These are phyloP conservation scores for Aspergillus nanangensis DNA, from an alignment of 495 filamentous ascomycete genomes.

Conservation along the genomic window DNA sequence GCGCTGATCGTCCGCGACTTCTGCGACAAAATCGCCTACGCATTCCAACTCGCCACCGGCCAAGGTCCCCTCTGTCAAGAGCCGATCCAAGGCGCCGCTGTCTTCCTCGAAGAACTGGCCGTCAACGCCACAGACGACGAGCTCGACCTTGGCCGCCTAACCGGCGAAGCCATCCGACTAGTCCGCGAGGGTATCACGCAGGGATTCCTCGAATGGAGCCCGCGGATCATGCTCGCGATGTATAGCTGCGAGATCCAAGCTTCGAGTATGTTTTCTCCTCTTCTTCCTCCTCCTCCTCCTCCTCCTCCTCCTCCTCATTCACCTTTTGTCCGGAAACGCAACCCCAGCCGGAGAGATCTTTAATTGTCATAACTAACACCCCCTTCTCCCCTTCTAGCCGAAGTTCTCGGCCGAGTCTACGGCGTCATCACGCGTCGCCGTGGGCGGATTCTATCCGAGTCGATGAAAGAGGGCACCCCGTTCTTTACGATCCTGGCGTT, in stretches of 20 bases:
- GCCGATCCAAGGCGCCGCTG: slow-evolving; percentile 87
- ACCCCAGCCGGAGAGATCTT: too few species aligned
- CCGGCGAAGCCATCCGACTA: slow-evolving; percentile 85
- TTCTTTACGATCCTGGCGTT: slow-evolving; percentile 90
- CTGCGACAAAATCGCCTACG: slow-evolving; percentile 84
- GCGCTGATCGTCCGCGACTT: slow-evolving; percentile 68
- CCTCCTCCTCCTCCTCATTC: too few species aligned
- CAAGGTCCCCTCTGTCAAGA: slow-evolving; percentile 92
- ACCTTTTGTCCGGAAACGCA: too few species aligned
- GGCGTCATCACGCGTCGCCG: slow-evolving; percentile 86
- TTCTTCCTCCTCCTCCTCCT: not conserved
- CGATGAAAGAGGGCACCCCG: slow-evolving; percentile 90
- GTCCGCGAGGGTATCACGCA: slow-evolving; percentile 80
- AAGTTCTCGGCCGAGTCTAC: slow-evolving; percentile 93
- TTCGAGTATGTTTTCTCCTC: slow-evolving; percentile 56
- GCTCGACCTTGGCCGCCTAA: slow-evolving; percentile 77
- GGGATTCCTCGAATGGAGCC: slow-evolving; percentile 93
- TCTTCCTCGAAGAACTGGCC: slow-evolving; percentile 79
- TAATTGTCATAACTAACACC: slow-evolving; percentile 8
- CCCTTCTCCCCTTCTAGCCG: slow-evolving; percentile 48
- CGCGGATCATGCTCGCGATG: slow-evolving; percentile 92
- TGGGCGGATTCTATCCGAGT: slow-evolving; percentile 82
- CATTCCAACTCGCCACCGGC: slow-evolving; percentile 87
- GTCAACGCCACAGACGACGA: slow-evolving; percentile 54
- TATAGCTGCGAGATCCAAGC: slow-evolving; percentile 97